Evolutionary conservation across 164 flowering plant genomes (phyloP), one percentile per base, ranked within the genome.

Genomic region (Cinnamomum micranthum): DNA sequence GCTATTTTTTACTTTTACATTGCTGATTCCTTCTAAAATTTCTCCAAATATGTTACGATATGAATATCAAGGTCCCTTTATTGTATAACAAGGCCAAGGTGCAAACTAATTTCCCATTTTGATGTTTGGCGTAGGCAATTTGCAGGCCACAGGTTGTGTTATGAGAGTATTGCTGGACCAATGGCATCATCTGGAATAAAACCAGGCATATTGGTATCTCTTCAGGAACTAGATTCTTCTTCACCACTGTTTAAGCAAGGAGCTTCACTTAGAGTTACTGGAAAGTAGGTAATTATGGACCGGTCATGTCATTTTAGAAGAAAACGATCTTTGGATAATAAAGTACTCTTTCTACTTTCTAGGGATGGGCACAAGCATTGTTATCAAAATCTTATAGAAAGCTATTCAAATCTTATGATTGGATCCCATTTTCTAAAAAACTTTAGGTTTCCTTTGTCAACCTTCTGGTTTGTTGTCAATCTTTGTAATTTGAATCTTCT

Each of bases 251-350:
- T 84, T 73, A 79, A 85, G 86, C 81, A 89, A 71, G 96, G 98
- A 52, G 84, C 89, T 67, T 90, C 97, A 6, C 85, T 93, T 69
- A 85, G 96, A 80, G 92, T 93, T 12, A 90, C 89, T 69, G 97
- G 93, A 76, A 91, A 84, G 97, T 91, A 81, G 64, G 85, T 82
- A 20, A 33, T 20, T 2, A 1, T 67, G 41, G 19, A 13, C 20
- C 19, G 3, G 15, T 67, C 12, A 17, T 67, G 14, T 67, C 7
- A 55, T 55, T 55, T 55, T 4, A 4, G 1, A 55, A 55, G 59
- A 55, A 14, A 20, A 55, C n/a, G 4, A 17, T 11, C n/a, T 55
- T 55, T 55, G 4, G n/a, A 15, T 55, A 55, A 41, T 41, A 41
- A 41, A 9, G 47, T 9, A 41, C 11, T 41, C 11, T 41, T 41